Evolutionary conservation across 805 yeast genomes (phyloP).

Genomic region (Tetrapisispora phaffii): DNA sequence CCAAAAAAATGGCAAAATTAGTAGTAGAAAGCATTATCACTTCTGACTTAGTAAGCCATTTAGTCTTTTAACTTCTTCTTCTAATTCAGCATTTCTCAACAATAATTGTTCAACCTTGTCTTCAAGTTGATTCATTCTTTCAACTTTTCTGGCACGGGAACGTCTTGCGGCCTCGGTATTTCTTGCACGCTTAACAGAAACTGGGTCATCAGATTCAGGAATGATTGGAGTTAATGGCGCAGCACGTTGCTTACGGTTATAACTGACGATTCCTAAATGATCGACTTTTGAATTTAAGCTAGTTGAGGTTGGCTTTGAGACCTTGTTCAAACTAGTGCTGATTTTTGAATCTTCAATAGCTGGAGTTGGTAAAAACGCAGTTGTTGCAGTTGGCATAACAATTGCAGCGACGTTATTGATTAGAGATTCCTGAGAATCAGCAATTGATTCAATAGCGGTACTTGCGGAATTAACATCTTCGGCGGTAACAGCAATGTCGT

Average conservation of each 20-base stretch:
- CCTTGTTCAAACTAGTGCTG: conserved; percentile 17
- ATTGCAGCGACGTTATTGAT: conserved; percentile 1
- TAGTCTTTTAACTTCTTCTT: conserved; percentile 54
- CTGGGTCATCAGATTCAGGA: conserved; percentile 50
- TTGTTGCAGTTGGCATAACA: conserved; percentile 5
- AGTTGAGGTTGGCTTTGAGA: conserved; percentile 10
- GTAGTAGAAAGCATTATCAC: background rate
- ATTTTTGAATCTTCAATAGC: conserved; percentile 19
- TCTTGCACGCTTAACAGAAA: conserved; percentile 79
- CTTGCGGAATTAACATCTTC: conserved; percentile 28
- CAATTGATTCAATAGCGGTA: conserved; percentile 13
- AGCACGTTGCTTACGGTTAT: conserved; percentile 67
- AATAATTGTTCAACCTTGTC: conserved; percentile 58
- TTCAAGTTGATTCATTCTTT: conserved; percentile 77
- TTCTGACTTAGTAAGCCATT: conserved; percentile 38
- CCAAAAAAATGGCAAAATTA: background rate
- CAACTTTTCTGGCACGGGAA: conserved; percentile 86
- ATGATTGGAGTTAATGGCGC: conserved; percentile 65
- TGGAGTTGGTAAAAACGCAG: conserved; percentile 29
- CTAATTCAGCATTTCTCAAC: conserved; percentile 48
- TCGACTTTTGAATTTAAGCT: conserved; percentile 37
- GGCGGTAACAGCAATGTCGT: conserved; percentile 32
- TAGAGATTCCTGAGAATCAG: background rate
- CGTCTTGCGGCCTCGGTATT: conserved; percentile 95
- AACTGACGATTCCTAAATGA: conserved; percentile 64